Evolutionary conservation across 768 basidiomycete species (phyloP).

Genomic region (Podaxis carcinomalis): DNA sequence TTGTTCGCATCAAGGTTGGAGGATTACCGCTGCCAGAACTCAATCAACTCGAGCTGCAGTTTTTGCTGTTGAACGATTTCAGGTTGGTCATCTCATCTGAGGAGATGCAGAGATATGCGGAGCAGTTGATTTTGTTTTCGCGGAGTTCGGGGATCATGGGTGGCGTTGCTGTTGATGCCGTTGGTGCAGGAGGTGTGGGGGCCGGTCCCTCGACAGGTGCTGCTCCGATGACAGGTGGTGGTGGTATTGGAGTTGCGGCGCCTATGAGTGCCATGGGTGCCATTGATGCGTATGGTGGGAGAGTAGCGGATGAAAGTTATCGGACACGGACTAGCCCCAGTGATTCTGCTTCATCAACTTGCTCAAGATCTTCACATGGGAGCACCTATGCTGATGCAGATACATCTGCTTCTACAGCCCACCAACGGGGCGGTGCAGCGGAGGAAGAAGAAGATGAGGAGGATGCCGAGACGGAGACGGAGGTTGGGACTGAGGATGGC

Average conservation of each 20-base stretch:
- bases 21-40: conserved; percentile 90
- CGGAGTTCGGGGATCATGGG: conserved; percentile 1
- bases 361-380: background rate
- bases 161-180: background rate
- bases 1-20: conserved; percentile 66
- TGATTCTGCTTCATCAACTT: background rate
- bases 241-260: conserved; percentile 11
- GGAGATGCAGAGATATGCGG: conserved; percentile 95
- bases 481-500: conserved; percentile 37
- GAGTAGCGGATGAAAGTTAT: conserved; percentile 24
- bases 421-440: background rate
- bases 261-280: conserved; percentile 44
- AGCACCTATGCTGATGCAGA: background rate
- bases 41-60: conserved; percentile 96
- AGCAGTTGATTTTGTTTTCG: conserved; percentile 78
- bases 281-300: conserved; percentile 47
- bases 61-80: conserved; percentile 95
- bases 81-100: conserved; percentile 78
- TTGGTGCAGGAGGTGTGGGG: background rate
- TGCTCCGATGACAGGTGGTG: background rate
- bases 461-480: conserved; percentile 29
- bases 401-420: background rate
- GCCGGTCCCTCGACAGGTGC: background rate
- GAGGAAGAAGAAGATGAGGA: conserved; percentile 10
- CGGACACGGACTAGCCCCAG: background rate